These are phyloP conservation scores for Aurantiochytrium sp. DNA, from an alignment of 108 stramenopile species.

Conservation along the genomic window DNA sequence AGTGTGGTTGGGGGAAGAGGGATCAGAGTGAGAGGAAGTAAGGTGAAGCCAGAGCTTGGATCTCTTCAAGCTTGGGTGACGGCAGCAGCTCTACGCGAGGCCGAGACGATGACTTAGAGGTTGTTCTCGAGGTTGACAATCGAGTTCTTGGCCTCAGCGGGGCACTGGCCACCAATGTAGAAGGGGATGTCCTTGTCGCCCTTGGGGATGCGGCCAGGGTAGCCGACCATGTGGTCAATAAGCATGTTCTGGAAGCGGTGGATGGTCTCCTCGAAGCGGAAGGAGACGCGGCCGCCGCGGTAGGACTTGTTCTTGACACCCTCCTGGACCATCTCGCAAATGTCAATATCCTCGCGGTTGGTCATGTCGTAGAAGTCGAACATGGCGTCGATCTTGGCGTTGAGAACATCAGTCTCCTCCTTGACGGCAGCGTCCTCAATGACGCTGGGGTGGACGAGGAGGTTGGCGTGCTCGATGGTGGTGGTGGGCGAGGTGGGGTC, in stretches of 20 bases:
- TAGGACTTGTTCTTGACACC: neutral
- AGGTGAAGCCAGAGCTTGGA: no score
- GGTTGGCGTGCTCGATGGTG: neutral
- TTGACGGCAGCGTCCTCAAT: neutral
- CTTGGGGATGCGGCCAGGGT: constrained; percentile 13
- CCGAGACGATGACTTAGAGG: no score
- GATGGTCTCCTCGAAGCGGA: constrained; percentile 24
- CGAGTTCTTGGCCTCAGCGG: neutral
- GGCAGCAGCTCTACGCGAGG: no score
- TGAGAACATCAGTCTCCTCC: neutral
- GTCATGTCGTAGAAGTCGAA: neutral
- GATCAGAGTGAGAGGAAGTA: no score
- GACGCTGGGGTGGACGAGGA: constrained; percentile 20
- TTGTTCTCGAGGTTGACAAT: neutral
- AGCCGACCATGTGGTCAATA: neutral
- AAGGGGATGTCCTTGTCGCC: neutral
- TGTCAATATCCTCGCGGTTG: constrained; percentile 13
- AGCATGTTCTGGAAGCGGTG: constrained; percentile 22
- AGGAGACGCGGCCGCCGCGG: constrained; percentile 8
- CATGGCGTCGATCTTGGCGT: constrained; percentile 5
- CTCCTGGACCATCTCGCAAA: constrained; percentile 14
- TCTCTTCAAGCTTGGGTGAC: no score
- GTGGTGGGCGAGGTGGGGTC: neutral
- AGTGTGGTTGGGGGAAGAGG: no score
- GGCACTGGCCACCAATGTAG: neutral